phyloP scores from a whole-genome alignment of 2,329 filamentous ascomycete species.

The Colletotrichum spaethianum region DNA sequence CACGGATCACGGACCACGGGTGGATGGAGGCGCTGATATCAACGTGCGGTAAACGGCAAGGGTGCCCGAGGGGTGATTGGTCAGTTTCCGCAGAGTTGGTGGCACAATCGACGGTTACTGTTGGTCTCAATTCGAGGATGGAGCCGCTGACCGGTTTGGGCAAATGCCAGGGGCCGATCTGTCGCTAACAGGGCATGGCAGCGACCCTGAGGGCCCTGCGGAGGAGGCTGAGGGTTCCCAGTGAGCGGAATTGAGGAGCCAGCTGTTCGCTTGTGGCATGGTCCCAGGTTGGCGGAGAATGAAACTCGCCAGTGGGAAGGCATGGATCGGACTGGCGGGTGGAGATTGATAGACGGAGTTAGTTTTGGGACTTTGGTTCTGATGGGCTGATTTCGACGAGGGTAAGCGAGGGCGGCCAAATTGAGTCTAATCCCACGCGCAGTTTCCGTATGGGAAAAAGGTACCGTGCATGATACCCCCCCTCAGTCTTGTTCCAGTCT shows the following conservation, averaged over 20 bases:
- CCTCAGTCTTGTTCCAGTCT: background rate
- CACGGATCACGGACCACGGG: slow-evolving; percentile 24
- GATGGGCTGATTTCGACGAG: slow-evolving; percentile 37
- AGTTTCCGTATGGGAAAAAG: slow-evolving; percentile 18
- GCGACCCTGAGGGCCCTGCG: slow-evolving; percentile 28
- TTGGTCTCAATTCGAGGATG: slow-evolving; percentile 21
- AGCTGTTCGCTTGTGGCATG: slow-evolving; percentile 6
- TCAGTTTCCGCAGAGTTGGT: slow-evolving; percentile 25
- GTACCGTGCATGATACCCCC: slow-evolving; percentile 37
- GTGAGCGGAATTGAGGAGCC: slow-evolving; percentile 25
- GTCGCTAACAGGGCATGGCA: slow-evolving; percentile 5
- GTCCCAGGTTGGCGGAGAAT: slow-evolving; percentile 30
- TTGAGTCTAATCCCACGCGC: slow-evolving; percentile 19
- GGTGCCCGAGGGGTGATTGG: slow-evolving; percentile 30
- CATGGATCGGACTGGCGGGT: slow-evolving; percentile 24
- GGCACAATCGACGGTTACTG: slow-evolving; percentile 17
- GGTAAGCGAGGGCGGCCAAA: slow-evolving; percentile 39
- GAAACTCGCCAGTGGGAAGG: slow-evolving; percentile 27
- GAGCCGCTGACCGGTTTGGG: slow-evolving; percentile 1
- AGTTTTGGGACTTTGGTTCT: slow-evolving; percentile 34
- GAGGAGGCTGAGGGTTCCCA: slow-evolving; percentile 23
- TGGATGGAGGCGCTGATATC: slow-evolving; percentile 21
- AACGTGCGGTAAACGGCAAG: background rate
- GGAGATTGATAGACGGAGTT: slow-evolving; percentile 23
- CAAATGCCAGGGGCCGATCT: background rate